These are phyloP conservation scores for Phytophthora colocasiae DNA, from an alignment of 352 stramenopile species.

Conservation along the genomic window DNA sequence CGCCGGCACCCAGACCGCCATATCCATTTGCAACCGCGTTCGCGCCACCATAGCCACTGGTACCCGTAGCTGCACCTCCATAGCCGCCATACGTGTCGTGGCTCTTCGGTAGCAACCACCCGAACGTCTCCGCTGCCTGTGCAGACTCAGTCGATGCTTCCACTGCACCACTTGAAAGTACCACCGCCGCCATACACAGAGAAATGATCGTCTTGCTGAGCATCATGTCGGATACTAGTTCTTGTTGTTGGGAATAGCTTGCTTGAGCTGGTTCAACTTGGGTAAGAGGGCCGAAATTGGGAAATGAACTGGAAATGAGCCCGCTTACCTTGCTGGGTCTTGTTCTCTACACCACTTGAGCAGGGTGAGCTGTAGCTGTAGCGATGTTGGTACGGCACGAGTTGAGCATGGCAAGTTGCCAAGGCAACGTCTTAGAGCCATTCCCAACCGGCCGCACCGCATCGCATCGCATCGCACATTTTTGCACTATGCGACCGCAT, in stretches of 20 bases:
- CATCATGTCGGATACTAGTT: slow-evolving; percentile 19
- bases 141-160: not conserved
- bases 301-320: slow-evolving; percentile 7
- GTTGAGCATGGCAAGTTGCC: too few relatives aligned
- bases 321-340: too few relatives aligned
- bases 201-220: slow-evolving; percentile 14
- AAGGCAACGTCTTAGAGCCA: too few relatives aligned
- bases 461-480: too few relatives aligned
- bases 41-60: slow-evolving; percentile 2
- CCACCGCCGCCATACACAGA: not conserved
- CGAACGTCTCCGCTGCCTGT: slow-evolving; percentile 2
- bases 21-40: not conserved
- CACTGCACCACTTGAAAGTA: not conserved
- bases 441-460: too few relatives aligned
- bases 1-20: not conserved
- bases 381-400: too few relatives aligned
- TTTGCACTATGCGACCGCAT: too few relatives aligned
- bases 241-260: not conserved
- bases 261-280: slow-evolving; percentile 4
- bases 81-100: slow-evolving; percentile 9
- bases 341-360: too few relatives aligned
- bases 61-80: not conserved
- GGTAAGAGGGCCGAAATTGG: slow-evolving; percentile 9
- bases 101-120: slow-evolving; percentile 11
- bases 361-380: too few relatives aligned